These are phyloP conservation scores for Tetrastigma voinierianum DNA, from an alignment of 164 flowering plant species.

Conservation along the genomic window DNA sequence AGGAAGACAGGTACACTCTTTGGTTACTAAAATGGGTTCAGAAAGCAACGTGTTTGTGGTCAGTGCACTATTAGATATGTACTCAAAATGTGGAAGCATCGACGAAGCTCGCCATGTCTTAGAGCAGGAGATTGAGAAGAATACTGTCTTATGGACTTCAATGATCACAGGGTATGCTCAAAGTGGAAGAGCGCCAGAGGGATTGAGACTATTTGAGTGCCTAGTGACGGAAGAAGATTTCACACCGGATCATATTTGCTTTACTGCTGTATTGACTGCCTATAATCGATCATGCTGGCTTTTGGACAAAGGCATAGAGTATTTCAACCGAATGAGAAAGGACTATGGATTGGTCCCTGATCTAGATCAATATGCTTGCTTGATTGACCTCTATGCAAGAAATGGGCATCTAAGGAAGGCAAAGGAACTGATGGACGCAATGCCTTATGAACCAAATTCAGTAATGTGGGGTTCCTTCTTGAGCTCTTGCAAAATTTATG, in stretches of 20 bases:
- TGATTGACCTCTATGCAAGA: conserved; percentile 50
- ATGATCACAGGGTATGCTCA: conserved; percentile 51
- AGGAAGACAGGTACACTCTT: conserved; percentile 42
- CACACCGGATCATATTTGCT: conserved; percentile 41
- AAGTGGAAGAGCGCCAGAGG: conserved; percentile 40
- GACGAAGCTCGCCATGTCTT: conserved; percentile 37
- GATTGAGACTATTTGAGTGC: conserved; percentile 36
- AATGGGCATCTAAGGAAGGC: conserved; percentile 44
- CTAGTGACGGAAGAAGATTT: conserved; percentile 21
- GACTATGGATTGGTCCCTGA: conserved; percentile 41
- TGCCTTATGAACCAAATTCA: conserved; percentile 42
- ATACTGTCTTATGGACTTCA: conserved; percentile 39
- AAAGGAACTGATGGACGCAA: conserved; percentile 42
- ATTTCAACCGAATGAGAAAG: conserved; percentile 43
- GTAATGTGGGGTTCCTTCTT: conserved; percentile 49
- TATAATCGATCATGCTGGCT: conserved; percentile 58
- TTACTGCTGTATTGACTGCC: conserved; percentile 51
- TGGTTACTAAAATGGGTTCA: conserved; percentile 37
- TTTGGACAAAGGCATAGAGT: conserved; percentile 38
- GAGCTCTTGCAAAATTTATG: conserved; percentile 41
- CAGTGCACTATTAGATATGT: conserved; percentile 48
- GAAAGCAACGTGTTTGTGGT: conserved; percentile 34
- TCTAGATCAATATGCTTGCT: conserved; percentile 48
- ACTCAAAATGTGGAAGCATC: conserved; percentile 47
- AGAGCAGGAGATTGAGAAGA: conserved; percentile 25